A percentile compares a stretch with the other conserved stretches of the same genome.
Conservation (phyloP, 228 moss, liverwort and hornwort genomes). For the Sphagnum magellanicum region DNA sequence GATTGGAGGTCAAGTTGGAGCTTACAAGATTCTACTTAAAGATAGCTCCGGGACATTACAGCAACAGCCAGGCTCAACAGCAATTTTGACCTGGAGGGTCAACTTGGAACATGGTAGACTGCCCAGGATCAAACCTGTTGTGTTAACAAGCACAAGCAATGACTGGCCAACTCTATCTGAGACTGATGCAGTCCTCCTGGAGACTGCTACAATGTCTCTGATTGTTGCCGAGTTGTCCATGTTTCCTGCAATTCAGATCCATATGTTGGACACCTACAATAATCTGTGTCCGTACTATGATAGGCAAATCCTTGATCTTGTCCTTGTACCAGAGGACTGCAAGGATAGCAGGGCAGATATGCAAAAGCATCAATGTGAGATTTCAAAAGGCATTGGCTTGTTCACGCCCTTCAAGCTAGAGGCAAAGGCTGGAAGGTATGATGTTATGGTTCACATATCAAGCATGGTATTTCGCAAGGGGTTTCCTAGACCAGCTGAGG, state of each 20-base stretch:
- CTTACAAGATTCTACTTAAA: constrained; percentile 9
- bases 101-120: constrained; percentile 19
- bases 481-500: not conserved
- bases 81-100: constrained; percentile 21
- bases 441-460: constrained; percentile 11
- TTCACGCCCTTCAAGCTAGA: constrained; percentile 18
- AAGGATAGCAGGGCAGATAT: not conserved
- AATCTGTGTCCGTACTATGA: constrained; percentile 14
- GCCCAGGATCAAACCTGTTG: not conserved
- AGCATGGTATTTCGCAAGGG: not conserved
- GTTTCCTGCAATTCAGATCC: constrained; percentile 11
- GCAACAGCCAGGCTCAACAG: constrained; percentile 17
- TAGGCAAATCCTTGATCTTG: constrained; percentile 13
- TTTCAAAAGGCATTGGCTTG: constrained; percentile 9
- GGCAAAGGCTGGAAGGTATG: constrained; percentile 13
- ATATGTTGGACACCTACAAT: constrained; percentile 10
- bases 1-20: constrained; percentile 12
- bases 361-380: constrained; percentile 3
- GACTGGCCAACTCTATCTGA: not conserved
- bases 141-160: not conserved
- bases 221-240: constrained; percentile 3
- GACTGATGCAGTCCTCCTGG: not conserved
- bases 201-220: not conserved
- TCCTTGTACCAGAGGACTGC: constrained; percentile 5
- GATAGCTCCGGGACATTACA: constrained; percentile 2